Percentiles rank a stretch among this genome's conserved stretches.
phyloP scores from a whole-genome alignment of 768 basidiomycete genomes.

The Suillus decipiens region DNA sequence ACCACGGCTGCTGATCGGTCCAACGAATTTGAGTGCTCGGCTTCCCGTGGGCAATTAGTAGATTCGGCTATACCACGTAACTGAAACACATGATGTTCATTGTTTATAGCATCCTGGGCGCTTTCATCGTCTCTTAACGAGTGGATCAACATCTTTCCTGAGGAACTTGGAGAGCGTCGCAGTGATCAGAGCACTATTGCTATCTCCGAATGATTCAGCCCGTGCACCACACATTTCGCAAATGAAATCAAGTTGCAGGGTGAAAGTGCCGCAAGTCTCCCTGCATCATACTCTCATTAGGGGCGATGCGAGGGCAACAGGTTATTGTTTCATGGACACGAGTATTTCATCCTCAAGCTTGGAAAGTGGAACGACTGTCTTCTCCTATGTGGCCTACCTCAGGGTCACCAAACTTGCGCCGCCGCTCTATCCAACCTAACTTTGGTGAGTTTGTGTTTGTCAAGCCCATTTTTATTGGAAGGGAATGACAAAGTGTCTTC shows the following conservation, averaged over 20 bases:
- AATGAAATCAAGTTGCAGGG: too few relatives aligned
- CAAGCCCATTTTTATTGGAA: neutral
- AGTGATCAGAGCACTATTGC: neutral
- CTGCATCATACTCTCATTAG: neutral
- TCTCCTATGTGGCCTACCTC: neutral
- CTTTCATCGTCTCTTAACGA: neutral
- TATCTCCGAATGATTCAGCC: neutral
- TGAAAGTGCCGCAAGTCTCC: too few relatives aligned
- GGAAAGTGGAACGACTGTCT: neutral
- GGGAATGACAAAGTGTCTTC: neutral
- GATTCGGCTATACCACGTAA: constrained; percentile 1
- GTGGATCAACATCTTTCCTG: neutral
- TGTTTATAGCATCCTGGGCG: neutral
- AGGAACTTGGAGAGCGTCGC: neutral
- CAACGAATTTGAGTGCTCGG: constrained; percentile 1
- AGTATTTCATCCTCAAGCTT: neutral
- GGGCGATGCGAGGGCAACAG: neutral
- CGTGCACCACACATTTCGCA: neutral
- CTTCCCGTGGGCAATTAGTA: constrained; percentile 6
- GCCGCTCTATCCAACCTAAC: too few relatives aligned
- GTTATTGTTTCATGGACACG: neutral
- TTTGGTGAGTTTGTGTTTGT: neutral
- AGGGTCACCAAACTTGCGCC: too few relatives aligned
- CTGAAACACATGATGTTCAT: neutral
- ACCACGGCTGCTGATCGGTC: neutral